These are phyloP conservation scores for Rhinocladiella similis DNA, from an alignment of 2,329 filamentous ascomycete species.

Conservation along the genomic window DNA sequence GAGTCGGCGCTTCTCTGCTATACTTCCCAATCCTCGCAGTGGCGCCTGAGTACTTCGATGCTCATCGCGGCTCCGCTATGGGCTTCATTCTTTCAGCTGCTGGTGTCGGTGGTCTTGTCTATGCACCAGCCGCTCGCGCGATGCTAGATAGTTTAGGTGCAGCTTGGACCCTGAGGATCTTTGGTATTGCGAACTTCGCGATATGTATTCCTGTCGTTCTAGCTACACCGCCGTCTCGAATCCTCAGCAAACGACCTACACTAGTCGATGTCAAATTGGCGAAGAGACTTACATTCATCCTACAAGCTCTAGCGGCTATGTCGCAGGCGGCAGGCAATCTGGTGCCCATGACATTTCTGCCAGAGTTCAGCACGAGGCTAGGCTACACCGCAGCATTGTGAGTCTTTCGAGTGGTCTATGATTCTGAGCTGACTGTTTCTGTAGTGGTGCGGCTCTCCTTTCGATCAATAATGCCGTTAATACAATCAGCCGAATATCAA, in stretches of 20 bases:
- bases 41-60: conserved; percentile 63
- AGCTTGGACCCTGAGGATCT: conserved; percentile 37
- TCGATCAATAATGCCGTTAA: conserved; percentile 43
- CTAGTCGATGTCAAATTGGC: conserved; percentile 39
- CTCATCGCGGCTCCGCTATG: conserved; percentile 58
- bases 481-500: conserved; percentile 39
- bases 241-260: conserved; percentile 31
- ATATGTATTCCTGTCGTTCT: conserved; percentile 35
- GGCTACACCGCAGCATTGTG: conserved; percentile 35
- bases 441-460: conserved; percentile 41
- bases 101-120: conserved; percentile 61
- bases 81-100: conserved; percentile 60
- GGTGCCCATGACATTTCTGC: conserved; percentile 41
- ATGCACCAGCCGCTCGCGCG: conserved; percentile 39
- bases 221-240: conserved; percentile 27
- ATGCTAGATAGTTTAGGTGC: conserved; percentile 38
- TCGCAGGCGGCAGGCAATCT: conserved; percentile 42
- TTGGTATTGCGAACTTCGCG: conserved; percentile 29
- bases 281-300: conserved; percentile 37
- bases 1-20: conserved; percentile 62
- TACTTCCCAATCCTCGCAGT: conserved; percentile 59
- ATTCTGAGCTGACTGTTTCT: not conserved
- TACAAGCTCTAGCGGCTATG: conserved; percentile 38
- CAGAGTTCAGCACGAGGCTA: conserved; percentile 40
- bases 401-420: not conserved